A percentile compares a stretch with the other conserved stretches of the same genome.
Conservation (phyloP, 352 stramenopile genomes). For the Elongisporangium undulatum region DNA sequence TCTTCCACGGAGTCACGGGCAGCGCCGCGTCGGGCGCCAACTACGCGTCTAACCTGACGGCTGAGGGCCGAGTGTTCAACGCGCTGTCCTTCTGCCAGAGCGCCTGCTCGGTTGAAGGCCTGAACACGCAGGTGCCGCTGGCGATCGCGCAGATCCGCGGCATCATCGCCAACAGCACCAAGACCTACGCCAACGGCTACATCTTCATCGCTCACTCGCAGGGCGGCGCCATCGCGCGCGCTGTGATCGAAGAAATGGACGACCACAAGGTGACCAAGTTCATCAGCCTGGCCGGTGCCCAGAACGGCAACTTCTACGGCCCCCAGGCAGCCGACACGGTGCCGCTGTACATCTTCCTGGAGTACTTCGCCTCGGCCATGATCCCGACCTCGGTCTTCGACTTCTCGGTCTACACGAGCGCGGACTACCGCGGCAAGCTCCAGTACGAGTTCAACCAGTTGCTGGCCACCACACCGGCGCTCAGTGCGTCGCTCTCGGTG, state of each 20-base stretch:
- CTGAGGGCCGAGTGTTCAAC: slow-evolving; percentile 17
- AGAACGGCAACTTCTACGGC: slow-evolving; percentile 53
- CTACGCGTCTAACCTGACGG: slow-evolving; percentile 19
- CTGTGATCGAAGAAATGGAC: slow-evolving; percentile 54
- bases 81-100: slow-evolving; percentile 22
- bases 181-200: slow-evolving; percentile 37
- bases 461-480: slow-evolving; percentile 11
- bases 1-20: slow-evolving; percentile 23
- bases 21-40: slow-evolving; percentile 11
- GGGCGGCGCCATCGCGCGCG: slow-evolving; percentile 34
- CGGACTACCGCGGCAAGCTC: slow-evolving; percentile 28
- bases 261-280: slow-evolving; percentile 47
- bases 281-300: slow-evolving; percentile 41
- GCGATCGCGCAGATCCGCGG: slow-evolving; percentile 38
- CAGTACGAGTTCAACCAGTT: slow-evolving; percentile 32
- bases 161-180: slow-evolving; percentile 20
- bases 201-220: slow-evolving; percentile 49
- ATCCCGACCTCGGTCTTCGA: slow-evolving; percentile 26
- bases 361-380: slow-evolving; percentile 25
- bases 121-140: slow-evolving; percentile 34
- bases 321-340: slow-evolving; percentile 28
- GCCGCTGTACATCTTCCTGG: slow-evolving; percentile 30
- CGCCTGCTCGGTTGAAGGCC: slow-evolving; percentile 8
- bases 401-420: slow-evolving; percentile 30
- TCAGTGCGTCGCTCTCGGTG: slow-evolving; percentile 27